A percentile compares a stretch with the other conserved stretches of the same genome.
Conservation (phyloP, 169 alveolate species). For the Cryptosporidium meleagridis region DNA sequence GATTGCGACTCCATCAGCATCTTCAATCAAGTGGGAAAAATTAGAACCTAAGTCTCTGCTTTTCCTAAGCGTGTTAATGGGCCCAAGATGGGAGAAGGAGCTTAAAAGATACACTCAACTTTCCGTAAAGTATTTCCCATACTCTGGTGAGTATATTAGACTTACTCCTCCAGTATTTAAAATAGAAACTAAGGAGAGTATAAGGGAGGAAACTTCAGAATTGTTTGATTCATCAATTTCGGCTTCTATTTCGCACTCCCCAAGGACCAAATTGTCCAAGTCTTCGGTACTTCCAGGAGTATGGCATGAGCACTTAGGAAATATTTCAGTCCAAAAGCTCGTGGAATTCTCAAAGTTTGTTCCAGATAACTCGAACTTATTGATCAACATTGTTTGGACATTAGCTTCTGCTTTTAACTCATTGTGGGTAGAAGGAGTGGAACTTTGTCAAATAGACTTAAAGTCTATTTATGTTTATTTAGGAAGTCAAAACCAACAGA, state of each 20-base stretch:
- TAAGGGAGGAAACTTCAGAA: not conserved
- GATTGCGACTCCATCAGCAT: not conserved
- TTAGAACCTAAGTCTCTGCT: conserved; percentile 13
- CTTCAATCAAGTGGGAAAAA: conserved; percentile 8
- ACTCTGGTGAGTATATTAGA: conserved; percentile 55
- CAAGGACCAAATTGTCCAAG: not conserved
- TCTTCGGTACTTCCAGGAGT: conserved; percentile 33
- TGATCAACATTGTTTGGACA: conserved; percentile 56
- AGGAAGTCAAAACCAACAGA: conserved; percentile 26
- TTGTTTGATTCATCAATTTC: not conserved
- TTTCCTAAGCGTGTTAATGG: conserved; percentile 23
- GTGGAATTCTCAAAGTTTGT: conserved; percentile 16
- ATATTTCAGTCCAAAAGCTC: conserved; percentile 7
- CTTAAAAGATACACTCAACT: not conserved
- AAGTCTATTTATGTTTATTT: conserved; percentile 31
- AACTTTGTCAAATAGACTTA: conserved; percentile 19
- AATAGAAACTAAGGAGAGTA: not conserved
- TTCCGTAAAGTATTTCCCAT: conserved; percentile 56
- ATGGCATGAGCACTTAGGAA: conserved; percentile 64
- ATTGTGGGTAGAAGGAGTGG: conserved; percentile 60
- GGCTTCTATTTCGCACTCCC: not conserved
- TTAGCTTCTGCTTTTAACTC: conserved; percentile 22
- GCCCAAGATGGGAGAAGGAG: conserved; percentile 16
- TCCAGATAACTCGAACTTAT: conserved; percentile 30
- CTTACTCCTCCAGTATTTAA: conserved; percentile 60